These are phyloP conservation scores for Tricholoma flavovirens DNA, from an alignment of 768 basidiomycete species.

Conservation along the genomic window DNA sequence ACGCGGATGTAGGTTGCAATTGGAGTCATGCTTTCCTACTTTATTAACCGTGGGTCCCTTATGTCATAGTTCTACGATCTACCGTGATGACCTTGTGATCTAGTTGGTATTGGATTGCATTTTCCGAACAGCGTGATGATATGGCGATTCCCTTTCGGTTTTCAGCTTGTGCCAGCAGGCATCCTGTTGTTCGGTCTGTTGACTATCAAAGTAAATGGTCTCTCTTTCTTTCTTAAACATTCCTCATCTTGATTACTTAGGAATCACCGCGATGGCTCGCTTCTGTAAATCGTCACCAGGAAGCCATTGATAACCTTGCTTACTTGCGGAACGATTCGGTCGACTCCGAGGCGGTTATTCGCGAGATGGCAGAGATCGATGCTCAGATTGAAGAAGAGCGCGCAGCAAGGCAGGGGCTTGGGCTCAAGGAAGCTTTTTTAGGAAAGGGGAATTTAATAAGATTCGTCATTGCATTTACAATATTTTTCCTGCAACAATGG, in stretches of 20 bases:
- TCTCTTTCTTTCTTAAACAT: too few species aligned
- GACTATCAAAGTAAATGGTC: slow-evolving; percentile 47
- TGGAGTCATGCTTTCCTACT: slow-evolving; percentile 84
- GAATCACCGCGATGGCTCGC: slow-evolving; percentile 80
- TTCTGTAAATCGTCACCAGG: slow-evolving; percentile 47
- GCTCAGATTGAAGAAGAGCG: slow-evolving; percentile 74
- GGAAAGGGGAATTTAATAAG: slow-evolving; percentile 79
- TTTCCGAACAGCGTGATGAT: slow-evolving; percentile 40
- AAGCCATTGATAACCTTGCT: slow-evolving; percentile 56
- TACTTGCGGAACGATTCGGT: slow-evolving; percentile 49
- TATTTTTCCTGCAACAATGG: slow-evolving; percentile 83
- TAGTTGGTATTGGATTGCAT: slow-evolving; percentile 59
- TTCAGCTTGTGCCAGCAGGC: slow-evolving; percentile 75
- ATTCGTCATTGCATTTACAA: slow-evolving; percentile 76
- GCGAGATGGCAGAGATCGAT: slow-evolving; percentile 75
- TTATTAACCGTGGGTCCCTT: slow-evolving; percentile 59
- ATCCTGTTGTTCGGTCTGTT: slow-evolving; percentile 64
- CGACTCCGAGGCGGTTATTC: slow-evolving; percentile 40
- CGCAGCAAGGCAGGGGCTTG: slow-evolving; percentile 56
- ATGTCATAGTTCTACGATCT: background rate
- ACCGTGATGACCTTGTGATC: background rate
- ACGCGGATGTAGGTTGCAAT: slow-evolving; percentile 46
- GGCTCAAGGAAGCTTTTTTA: slow-evolving; percentile 67
- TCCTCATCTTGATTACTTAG: slow-evolving; percentile 18
- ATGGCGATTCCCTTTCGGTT: slow-evolving; percentile 73